Base-by-base conservation (phyloP, 202 grass and related monocot species). In the Panicum virgatum region DNA sequence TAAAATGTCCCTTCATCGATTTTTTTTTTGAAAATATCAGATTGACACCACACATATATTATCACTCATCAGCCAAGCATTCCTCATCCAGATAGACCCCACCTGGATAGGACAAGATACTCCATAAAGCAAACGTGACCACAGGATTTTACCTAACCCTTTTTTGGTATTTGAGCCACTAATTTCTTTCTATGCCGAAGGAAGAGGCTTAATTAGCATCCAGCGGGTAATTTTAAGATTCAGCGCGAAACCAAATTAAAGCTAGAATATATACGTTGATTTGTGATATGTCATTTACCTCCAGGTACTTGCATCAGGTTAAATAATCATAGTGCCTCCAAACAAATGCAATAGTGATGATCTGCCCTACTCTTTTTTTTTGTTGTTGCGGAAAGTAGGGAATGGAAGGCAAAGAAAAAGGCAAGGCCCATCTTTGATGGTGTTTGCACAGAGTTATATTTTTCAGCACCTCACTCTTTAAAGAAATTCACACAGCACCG, bases 201-300 rank as follows among this genome's bases (percentile, higher is more conserved):
- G 7, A 53, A 53, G 51, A 53, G 7, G 26, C 15, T 14, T 42
- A 68, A 48, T 74, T 47, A 20, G 70, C 61, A 53, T 6, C 30
- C 4, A 52, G 67, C 75, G 54, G 70, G n/a, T 1, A 37, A 71
- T 80, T 64, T 39, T 3, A 34, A n/a, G 56, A 85, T 77, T 66
- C 20, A 56, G 50, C 23, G 46, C 14, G 26, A 47, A 3, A 80
- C 69, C 70, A 63, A 47, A 74, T 76, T 53, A 9, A 15, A 43
- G 23, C 0, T 22, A 23, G 50, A 71, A 72, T 72, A 9, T 47
- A 72, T 72, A 9, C 36, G 52, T 14, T 52, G 23, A 64, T 77
- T 77, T 57, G 1, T 78, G 20, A 66, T 54, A 56, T 71, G 54
- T 3, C 37, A 37, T 51, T 51, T 53, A n/a, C 50, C 50, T 50